Evolutionary conservation across 2,329 filamentous ascomycete species (phyloP), one percentile per base, ranked within the genome.

Genomic region (Tolypocladium album): DNA sequence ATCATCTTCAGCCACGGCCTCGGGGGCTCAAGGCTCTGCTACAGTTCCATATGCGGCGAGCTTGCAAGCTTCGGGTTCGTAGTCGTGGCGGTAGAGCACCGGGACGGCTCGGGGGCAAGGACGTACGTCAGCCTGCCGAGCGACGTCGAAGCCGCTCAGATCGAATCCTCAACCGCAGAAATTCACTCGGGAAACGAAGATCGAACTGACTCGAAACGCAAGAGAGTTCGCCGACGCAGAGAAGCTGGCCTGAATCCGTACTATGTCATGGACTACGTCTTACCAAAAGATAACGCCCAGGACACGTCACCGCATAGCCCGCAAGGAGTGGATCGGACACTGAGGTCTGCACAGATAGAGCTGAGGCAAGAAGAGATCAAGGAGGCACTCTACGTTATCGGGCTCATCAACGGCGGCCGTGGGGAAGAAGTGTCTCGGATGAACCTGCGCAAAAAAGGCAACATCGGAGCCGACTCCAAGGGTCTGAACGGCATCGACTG

Each of bases 1-100:
- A 75, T 88, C 40, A 76, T 88, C 27, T 88, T 89, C 69, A 86
- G 82, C 65, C 86, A 88, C 69, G 86, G 86, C 0, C 71, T 88
- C 7, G 84, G 85, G 6, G 85, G 84, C 0, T 86, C 82, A 2
- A 74, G 84, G 55, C 87, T 84, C 2, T 81, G 80, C 63, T 87
- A 86, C 66, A 85, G 82, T 22, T 79, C 79, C 20, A 74, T 88
- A 2, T 88, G 85, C 64, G 83, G 85, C 9, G 84, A 88, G 64
- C 82, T 88, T 64, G 85, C 85, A 0, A 86, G 82, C 66, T 84
- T 86, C 64, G 84, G 85, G 0, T 86, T 88, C 64, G 75, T 88
- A 0, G 84, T 88, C 0, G 79, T 84, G 40, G 83, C 84, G 0
- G 67, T 88, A 31, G 85, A 89, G 70, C 85, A 88, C 68, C 72